A percentile compares a stretch with the other conserved stretches of the same genome.
Conservation (phyloP, 1,284 basidiomycete genomes). For the Cryptococcus sp. region DNA sequence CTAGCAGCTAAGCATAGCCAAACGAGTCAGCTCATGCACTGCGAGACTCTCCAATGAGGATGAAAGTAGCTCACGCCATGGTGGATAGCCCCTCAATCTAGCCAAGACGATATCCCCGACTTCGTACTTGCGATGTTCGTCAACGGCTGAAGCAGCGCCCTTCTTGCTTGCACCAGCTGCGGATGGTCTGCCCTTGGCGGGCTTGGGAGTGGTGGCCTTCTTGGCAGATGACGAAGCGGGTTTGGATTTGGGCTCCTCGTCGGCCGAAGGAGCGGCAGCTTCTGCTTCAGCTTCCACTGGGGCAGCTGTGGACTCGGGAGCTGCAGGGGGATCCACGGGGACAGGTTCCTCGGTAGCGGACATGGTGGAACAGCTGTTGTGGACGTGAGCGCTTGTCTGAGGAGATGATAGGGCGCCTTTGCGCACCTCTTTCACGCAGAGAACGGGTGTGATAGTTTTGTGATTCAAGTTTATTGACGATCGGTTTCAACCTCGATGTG, state of each 20-base stretch:
- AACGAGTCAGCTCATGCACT: conserved; percentile 11
- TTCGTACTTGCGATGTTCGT: conserved; percentile 54
- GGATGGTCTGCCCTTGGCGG: conserved; percentile 7
- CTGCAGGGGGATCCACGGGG: conserved; percentile 10
- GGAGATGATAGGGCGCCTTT: no score
- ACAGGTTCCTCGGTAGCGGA: conserved; percentile 16
- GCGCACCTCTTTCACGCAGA: not conserved
- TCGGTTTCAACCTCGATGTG: no score
- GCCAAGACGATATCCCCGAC: conserved; percentile 82
- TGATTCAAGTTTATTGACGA: no score
- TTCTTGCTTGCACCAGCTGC: conserved; percentile 23
- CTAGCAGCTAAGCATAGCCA: conserved; percentile 28
- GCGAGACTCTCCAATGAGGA: not conserved
- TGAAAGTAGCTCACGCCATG: conserved; percentile 63
- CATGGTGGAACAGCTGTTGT: not conserved
- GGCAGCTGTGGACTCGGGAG: conserved; percentile 3
- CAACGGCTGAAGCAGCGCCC: conserved; percentile 13
- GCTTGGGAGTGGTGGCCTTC: conserved; percentile 20
- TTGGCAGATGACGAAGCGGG: conserved; percentile 14
- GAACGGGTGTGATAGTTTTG: no score
- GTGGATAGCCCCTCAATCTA: conserved; percentile 89
- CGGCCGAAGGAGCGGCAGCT: conserved; percentile 5
- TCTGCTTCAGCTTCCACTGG: conserved; percentile 4
- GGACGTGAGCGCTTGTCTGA: no score
- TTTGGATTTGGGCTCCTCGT: conserved; percentile 13